phyloP scores from a whole-genome alignment of 139 green algal species.

The Spirogloea muscicola region DNA sequence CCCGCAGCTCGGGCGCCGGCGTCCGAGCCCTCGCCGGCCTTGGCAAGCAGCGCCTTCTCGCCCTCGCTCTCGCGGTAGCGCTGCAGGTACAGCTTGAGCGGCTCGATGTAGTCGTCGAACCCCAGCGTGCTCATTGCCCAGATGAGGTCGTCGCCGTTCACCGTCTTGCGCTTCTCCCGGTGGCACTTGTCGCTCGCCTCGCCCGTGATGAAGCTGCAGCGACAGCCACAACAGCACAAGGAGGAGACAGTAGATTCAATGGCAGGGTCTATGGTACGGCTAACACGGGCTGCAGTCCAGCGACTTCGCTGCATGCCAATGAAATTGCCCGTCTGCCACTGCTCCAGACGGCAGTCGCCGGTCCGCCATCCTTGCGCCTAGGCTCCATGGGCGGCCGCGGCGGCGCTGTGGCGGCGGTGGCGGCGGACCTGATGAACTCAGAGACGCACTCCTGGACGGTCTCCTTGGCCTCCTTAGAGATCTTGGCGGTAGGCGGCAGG shows the following conservation, averaged over 20 bases:
- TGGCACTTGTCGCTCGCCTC: conserved; percentile 97
- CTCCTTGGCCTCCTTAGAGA: conserved; percentile 98
- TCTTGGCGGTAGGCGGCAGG: conserved; percentile 71
- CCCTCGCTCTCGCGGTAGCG: conserved; percentile 76
- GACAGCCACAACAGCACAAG: too few relatives aligned
- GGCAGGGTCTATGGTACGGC: too few relatives aligned
- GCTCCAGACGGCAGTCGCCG: too few relatives aligned
- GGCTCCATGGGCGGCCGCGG: too few relatives aligned
- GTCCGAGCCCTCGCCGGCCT: not conserved
- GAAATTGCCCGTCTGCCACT: too few relatives aligned
- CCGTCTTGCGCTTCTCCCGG: conserved; percentile 95
- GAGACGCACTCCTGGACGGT: conserved; percentile 95
- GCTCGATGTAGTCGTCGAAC: conserved; percentile 95
- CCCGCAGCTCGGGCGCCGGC: too few relatives aligned
- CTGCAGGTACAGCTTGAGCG: conserved; percentile 87
- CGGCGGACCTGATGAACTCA: conserved; percentile 99
- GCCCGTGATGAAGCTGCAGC: conserved; percentile 95
- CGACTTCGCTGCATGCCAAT: too few relatives aligned
- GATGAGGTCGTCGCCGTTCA: conserved; percentile 97
- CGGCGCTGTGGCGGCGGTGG: too few relatives aligned
- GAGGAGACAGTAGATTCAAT: too few relatives aligned
- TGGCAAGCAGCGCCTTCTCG: conserved; percentile 1
- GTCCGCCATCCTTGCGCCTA: too few relatives aligned
- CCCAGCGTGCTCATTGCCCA: conserved; percentile 95
- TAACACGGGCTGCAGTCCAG: too few relatives aligned